These are phyloP conservation scores for Gloeophyllum trabeum DNA, from an alignment of 768 basidiomycete species.

Conservation along the genomic window DNA sequence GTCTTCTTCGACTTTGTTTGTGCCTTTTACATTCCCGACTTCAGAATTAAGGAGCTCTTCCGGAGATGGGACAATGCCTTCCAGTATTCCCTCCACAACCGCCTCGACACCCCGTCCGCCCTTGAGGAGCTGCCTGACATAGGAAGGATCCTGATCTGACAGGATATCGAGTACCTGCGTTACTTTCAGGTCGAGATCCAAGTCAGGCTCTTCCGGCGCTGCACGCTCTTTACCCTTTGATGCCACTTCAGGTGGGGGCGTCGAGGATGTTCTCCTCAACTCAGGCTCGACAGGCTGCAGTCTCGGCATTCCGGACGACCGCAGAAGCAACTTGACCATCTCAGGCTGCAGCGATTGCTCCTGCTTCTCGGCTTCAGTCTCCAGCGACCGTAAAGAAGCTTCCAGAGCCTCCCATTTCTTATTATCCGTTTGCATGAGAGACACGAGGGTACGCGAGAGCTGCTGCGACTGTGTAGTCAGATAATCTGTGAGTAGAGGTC, in stretches of 20 bases:
- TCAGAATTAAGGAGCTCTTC: too few species aligned
- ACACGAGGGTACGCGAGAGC: slow-evolving; percentile 32
- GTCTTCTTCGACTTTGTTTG: slow-evolving; percentile 8
- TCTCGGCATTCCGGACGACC: slow-evolving; percentile 40
- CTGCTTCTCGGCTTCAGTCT: slow-evolving; percentile 10
- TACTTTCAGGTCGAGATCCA: slow-evolving; percentile 38
- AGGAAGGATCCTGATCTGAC: slow-evolving; percentile 43
- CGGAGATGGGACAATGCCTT: slow-evolving; percentile 49
- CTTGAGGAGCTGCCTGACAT: slow-evolving; percentile 49
- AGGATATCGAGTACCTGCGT: slow-evolving; percentile 70
- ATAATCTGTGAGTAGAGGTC: slow-evolving; percentile 60
- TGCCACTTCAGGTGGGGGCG: background rate
- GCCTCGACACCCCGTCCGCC: slow-evolving; percentile 43
- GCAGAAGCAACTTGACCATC: slow-evolving; percentile 50
- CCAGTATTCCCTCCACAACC: slow-evolving; percentile 63
- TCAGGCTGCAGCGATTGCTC: slow-evolving; percentile 30
- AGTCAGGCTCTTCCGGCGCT: background rate
- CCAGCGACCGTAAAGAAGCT: slow-evolving; percentile 32
- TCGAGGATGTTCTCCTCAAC: background rate
- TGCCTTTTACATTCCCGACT: slow-evolving; percentile 13
- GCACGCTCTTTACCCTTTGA: too few species aligned
- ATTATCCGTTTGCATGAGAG: slow-evolving; percentile 29
- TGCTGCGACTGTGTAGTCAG: slow-evolving; percentile 45
- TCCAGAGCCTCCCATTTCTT: slow-evolving; percentile 47
- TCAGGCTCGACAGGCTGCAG: slow-evolving; percentile 13